phyloP scores from a whole-genome alignment of 1,284 basidiomycete species.

The Malassezia dermatis region DNA sequence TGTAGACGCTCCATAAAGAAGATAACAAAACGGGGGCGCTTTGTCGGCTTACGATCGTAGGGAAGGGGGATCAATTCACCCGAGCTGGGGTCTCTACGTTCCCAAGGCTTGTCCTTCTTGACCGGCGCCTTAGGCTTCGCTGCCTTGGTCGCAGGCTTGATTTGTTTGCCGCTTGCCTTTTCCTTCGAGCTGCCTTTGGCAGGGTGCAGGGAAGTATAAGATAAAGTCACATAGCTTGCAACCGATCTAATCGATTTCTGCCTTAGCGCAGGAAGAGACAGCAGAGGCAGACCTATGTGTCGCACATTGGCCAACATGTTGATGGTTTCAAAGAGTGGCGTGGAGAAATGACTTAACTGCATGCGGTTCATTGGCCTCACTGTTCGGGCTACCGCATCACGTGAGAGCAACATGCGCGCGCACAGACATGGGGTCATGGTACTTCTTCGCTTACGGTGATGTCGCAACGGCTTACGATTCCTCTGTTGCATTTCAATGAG shows the following conservation, averaged over 20 bases:
- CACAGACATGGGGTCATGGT: constrained; percentile 3
- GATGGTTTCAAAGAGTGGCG: background rate
- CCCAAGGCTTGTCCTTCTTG: constrained; percentile 19
- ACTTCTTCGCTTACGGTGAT: background rate
- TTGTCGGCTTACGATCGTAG: constrained; percentile 36
- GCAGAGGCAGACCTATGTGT: background rate
- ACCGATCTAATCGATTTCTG: background rate
- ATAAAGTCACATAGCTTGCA: background rate
- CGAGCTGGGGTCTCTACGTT: constrained; percentile 2
- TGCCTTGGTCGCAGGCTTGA: background rate
- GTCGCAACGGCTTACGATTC: constrained; percentile 19
- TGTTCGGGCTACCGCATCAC: background rate
- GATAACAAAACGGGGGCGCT: constrained; percentile 29
- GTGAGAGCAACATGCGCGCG: background rate
- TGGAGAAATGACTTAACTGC: background rate
- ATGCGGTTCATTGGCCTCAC: background rate
- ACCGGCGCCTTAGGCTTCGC: constrained; percentile 1
- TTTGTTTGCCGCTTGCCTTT: background rate
- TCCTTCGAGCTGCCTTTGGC: background rate
- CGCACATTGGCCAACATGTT: background rate
- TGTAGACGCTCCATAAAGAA: constrained; percentile 31
- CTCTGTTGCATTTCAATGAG: constrained; percentile 39
- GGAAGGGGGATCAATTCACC: constrained; percentile 35
- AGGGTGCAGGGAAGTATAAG: background rate
- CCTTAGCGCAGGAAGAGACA: background rate